phyloP scores from a whole-genome alignment of 805 yeast species.

The Wickerhamomyces tratensis region DNA sequence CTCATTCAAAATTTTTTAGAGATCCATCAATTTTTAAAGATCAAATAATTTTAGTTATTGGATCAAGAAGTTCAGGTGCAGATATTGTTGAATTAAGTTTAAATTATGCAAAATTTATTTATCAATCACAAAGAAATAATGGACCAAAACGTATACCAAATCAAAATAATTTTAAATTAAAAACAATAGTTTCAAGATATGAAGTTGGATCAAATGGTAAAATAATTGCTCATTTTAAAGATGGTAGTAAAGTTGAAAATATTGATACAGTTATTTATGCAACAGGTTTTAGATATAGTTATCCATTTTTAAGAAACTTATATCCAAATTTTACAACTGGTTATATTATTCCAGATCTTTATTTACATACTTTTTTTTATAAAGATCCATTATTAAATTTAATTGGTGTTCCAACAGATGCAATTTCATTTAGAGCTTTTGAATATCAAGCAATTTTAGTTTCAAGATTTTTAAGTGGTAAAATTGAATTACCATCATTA shows the following conservation, averaged over 20 bases:
- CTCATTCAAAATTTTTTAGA: conserved; percentile 23
- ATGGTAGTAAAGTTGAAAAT: conserved; percentile 30
- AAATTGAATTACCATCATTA: conserved; percentile 20
- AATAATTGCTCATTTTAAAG: conserved; percentile 27
- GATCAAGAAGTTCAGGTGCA: conserved; percentile 60
- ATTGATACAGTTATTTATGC: conserved; percentile 55
- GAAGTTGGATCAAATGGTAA: conserved; percentile 19
- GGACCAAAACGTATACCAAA: conserved; percentile 24
- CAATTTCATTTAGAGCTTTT: conserved; percentile 28
- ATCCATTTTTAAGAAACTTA: conserved; percentile 37
- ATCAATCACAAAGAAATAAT: conserved; percentile 30
- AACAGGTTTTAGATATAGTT: conserved; percentile 56
- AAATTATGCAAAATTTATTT: conserved; percentile 5
- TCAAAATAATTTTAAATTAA: conserved; percentile 22
- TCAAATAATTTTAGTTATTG: conserved; percentile 43
- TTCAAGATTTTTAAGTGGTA: conserved; percentile 23
- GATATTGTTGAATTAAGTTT: conserved; percentile 33
- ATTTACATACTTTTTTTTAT: conserved; percentile 23
- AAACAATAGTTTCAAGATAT: conserved; percentile 26
- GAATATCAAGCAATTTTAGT: conserved; percentile 31
- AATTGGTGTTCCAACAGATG: conserved; percentile 29
- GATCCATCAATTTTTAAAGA: conserved; percentile 11
- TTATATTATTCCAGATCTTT: conserved; percentile 19
- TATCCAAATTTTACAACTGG: conserved; percentile 20
- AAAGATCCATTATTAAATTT: conserved; percentile 25